Conservation (phyloP, 371 early-diverging fungal genomes). For the Astathelohania contejeani region DNA sequence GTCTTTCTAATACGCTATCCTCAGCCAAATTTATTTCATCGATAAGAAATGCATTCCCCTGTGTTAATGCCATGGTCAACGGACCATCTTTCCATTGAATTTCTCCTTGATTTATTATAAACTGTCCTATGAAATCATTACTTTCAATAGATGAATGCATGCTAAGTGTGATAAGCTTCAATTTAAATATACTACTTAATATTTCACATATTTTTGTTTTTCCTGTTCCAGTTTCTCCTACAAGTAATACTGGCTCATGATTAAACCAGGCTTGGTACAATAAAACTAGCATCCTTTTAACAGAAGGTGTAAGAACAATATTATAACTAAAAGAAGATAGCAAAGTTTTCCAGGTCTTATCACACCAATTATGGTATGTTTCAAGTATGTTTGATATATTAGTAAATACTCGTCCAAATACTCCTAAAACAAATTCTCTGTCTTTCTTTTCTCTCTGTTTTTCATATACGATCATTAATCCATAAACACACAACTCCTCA, state of each 20-base stretch:
- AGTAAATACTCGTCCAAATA: slow-evolving; percentile 7
- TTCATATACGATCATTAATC: slow-evolving; percentile 83
- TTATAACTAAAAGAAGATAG: not conserved
- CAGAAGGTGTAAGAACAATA: slow-evolving; percentile 25
- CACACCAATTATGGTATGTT: not conserved
- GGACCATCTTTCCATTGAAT: slow-evolving; percentile 58
- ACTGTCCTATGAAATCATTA: slow-evolving; percentile 72
- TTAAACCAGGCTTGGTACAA: slow-evolving; percentile 63
- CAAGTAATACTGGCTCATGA: slow-evolving; percentile 81
- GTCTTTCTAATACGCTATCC: slow-evolving; percentile 89
- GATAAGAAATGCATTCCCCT: slow-evolving; percentile 79
- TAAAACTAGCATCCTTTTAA: slow-evolving; percentile 65
- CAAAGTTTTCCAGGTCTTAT: not conserved
- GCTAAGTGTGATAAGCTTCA: slow-evolving; percentile 68
- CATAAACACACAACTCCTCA: slow-evolving; percentile 67
- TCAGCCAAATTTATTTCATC: slow-evolving; percentile 98
- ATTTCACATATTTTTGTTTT: slow-evolving; percentile 93
- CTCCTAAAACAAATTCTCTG: slow-evolving; percentile 46
- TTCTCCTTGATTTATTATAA: not conserved
- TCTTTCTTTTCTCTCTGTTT: slow-evolving; percentile 68
- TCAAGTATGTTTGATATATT: not conserved
- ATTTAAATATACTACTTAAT: slow-evolving; percentile 56
- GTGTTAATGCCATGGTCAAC: slow-evolving; percentile 71
- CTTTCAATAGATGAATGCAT: slow-evolving; percentile 93
- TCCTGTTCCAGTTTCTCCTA: slow-evolving; percentile 97